Percentiles rank a stretch among this genome's conserved stretches.
phyloP scores from a whole-genome alignment of 352 stramenopile genomes.

The Pythium monospermum region DNA sequence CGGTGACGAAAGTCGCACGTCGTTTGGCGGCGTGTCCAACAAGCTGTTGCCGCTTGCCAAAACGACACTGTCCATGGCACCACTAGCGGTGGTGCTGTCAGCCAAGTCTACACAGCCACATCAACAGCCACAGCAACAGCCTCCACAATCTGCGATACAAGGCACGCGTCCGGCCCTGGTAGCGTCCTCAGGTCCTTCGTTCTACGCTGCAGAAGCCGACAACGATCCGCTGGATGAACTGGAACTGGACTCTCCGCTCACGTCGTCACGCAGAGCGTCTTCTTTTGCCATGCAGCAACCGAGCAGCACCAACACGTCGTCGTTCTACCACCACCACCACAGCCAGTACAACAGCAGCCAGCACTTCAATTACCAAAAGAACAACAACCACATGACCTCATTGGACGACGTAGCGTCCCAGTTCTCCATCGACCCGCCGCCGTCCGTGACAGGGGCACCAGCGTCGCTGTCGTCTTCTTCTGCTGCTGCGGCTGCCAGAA shows the following conservation, averaged over 20 bases:
- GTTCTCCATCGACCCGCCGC: conserved; percentile 21
- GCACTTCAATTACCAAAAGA: no score
- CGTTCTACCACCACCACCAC: background rate
- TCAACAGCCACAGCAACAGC: background rate
- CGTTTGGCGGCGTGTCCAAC: conserved; percentile 14
- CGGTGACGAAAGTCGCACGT: conserved; percentile 11
- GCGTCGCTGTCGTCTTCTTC: background rate
- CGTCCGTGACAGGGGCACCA: background rate
- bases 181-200: no score
- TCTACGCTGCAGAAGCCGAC: background rate
- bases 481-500: no score
- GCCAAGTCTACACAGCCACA: background rate
- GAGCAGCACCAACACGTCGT: background rate
- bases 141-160: no score
- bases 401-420: conserved; percentile 24
- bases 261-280: background rate
- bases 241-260: background rate
- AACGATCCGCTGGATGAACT: background rate
- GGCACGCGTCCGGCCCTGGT: background rate
- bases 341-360: background rate
- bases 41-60: conserved; percentile 1
- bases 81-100: background rate
- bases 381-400: conserved; percentile 6
- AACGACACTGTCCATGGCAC: background rate
- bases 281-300: background rate